Evolutionary conservation across 306 rosid genomes (phyloP), one percentile per base, ranked within the genome.

Genomic region (Ormosia emarginata): DNA sequence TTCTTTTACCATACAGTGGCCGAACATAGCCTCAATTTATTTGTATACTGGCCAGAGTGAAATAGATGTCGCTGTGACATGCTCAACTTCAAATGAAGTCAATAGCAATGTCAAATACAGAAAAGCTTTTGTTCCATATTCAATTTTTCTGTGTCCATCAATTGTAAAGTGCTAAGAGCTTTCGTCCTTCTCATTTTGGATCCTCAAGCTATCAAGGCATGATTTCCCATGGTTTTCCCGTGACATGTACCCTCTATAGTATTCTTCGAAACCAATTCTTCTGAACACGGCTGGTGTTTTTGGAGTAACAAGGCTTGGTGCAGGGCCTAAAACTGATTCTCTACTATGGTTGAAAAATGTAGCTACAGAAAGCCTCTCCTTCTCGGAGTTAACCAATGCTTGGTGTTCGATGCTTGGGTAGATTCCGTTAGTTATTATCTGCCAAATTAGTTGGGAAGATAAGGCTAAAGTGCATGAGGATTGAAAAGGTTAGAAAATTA

Each of bases 211-310:
- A 8, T 78, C 61, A 7, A 83, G 52, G 74, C 36, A 71, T 37
- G 87, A 78, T 65, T 83, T 83, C 7, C 87, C 83, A 10, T 62
- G 62, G 3, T 78, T 76, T 55, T 71, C 78, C 13, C 43, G 70
- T 34, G 84, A 56, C 13, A 79, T 14, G 64, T 30, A 57, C 4
- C 64, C 84, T 73, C 5, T 73, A 10, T 11, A 56, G 64, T 72
- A 73, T 12, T 73, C 72, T 34, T 3, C 66, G 4, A 11, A 18
- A 11, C 63, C 29, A 40, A 56, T 40, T 43, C 33, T 74, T 50
- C 30, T 74, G 37, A 74, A 81, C 17, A 17, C 4, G 15, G 80
- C 69, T 4, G 85, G 85, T 52, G 30, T 65, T 53, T 33, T 14
- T 2, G 63, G 41, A 18, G 67, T 65, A 24, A 81, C 2, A 49